phyloP scores from a whole-genome alignment of 495 filamentous ascomycete genomes.

The Saxispiralis lemnorum region DNA sequence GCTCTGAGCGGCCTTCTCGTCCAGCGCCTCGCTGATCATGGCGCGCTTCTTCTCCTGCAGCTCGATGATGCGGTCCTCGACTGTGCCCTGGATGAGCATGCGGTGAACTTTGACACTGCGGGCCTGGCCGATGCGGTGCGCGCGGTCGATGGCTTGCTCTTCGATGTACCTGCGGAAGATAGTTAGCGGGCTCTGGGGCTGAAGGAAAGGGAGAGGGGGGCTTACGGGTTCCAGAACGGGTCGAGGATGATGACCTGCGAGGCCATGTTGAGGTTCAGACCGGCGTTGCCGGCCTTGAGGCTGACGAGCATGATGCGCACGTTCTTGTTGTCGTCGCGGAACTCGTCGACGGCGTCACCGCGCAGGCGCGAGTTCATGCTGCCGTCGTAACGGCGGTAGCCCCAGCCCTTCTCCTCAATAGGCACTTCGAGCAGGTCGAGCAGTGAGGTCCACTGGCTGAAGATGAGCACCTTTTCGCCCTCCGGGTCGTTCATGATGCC shows the following conservation, averaged over 20 bases:
- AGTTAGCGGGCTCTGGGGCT: not conserved
- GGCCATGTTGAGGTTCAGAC: conserved; percentile 75
- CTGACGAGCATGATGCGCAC: conserved; percentile 73
- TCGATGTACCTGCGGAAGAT: conserved; percentile 57
- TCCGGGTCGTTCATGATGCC: conserved; percentile 29
- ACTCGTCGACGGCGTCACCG: conserved; percentile 52
- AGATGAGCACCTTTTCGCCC: conserved; percentile 73
- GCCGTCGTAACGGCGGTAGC: conserved; percentile 70
- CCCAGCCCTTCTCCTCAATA: conserved; percentile 40
- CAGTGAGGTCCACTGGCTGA: conserved; percentile 80
- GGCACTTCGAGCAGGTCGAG: conserved; percentile 89
- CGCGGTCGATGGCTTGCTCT: conserved; percentile 85
- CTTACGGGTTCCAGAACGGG: conserved; percentile 66
- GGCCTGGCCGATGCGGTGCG: conserved; percentile 76
- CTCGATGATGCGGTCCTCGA: conserved; percentile 75
- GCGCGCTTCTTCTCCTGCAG: conserved; percentile 73
- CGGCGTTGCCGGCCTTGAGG: conserved; percentile 78
- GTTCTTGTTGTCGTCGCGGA: conserved; percentile 41
- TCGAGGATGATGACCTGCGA: conserved; percentile 82
- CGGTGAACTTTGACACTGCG: conserved; percentile 62
- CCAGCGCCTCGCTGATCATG: conserved; percentile 64
- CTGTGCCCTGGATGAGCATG: conserved; percentile 56
- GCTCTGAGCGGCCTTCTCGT: conserved; percentile 53
- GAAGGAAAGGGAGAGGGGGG: not conserved
- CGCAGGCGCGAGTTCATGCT: conserved; percentile 55